These are phyloP conservation scores for Exserohilum turcica DNA, from an alignment of 2,329 filamentous ascomycete genomes.

Conservation along the genomic window DNA sequence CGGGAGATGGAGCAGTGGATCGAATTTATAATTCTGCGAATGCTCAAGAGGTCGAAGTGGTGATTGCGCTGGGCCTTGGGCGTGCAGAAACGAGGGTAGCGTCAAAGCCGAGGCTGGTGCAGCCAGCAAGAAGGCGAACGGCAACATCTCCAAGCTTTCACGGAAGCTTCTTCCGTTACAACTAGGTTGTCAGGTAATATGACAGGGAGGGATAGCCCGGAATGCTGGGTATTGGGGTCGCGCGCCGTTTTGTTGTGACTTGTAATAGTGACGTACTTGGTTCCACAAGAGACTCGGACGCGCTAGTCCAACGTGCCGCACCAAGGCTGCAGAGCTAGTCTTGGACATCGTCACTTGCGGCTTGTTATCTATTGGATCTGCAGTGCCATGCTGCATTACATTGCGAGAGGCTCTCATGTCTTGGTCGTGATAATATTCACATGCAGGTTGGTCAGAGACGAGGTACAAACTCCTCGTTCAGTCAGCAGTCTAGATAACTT, in stretches of 20 bases:
- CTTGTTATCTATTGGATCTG: background rate
- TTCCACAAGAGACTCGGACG: background rate
- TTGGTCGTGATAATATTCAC: background rate
- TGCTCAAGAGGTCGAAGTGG: slow-evolving; percentile 31
- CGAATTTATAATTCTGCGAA: slow-evolving; percentile 50
- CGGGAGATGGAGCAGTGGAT: slow-evolving; percentile 56
- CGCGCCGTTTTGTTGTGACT: slow-evolving; percentile 13
- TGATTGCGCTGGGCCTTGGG: slow-evolving; percentile 8
- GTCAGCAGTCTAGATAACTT: background rate
- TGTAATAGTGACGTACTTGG: slow-evolving; percentile 12
- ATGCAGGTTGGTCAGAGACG: background rate
- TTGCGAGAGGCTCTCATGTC: background rate
- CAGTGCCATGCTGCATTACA: background rate
- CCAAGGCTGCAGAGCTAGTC: background rate
- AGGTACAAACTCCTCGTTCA: too few relatives aligned
- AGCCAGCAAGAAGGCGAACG: slow-evolving; percentile 23
- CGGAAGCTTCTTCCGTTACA: background rate
- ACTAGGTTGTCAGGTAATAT: background rate
- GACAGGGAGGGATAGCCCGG: background rate
- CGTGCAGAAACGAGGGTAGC: slow-evolving; percentile 14
- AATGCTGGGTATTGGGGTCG: background rate
- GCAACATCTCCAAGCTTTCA: slow-evolving; percentile 13
- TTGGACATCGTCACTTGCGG: slow-evolving; percentile 6
- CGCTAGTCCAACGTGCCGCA: slow-evolving; percentile 10
- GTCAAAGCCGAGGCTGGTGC: slow-evolving; percentile 30